Evolutionary conservation across 2,329 filamentous ascomycete genomes (phyloP).

Genomic region (Beauveria varroae): DNA sequence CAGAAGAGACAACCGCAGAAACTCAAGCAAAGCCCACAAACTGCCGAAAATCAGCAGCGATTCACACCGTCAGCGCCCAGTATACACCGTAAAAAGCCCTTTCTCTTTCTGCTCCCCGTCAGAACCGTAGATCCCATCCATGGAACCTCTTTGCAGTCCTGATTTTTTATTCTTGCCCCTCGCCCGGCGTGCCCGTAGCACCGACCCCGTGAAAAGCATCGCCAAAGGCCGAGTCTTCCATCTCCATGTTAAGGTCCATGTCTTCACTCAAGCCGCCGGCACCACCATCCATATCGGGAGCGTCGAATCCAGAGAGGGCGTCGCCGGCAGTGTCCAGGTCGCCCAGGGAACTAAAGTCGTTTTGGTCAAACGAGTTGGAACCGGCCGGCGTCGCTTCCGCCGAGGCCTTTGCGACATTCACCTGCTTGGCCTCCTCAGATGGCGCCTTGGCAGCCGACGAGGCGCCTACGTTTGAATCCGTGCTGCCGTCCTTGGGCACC

Average conservation of each 20-base stretch:
- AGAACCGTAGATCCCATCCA: not conserved
- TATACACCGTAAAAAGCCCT: not conserved
- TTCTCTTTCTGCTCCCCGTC: not conserved
- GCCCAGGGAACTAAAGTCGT: slow-evolving; percentile 56
- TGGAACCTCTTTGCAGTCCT: not conserved
- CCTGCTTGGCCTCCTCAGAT: slow-evolving; percentile 18
- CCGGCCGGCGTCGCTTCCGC: slow-evolving; percentile 36
- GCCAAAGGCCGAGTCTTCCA: slow-evolving; percentile 76
- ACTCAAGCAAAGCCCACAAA: not conserved
- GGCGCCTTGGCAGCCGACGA: slow-evolving; percentile 14
- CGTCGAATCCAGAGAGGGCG: slow-evolving; percentile 59
- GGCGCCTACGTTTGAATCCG: slow-evolving; percentile 16
- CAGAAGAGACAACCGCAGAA: not conserved
- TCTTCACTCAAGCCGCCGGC: slow-evolving; percentile 45
- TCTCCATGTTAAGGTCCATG: slow-evolving; percentile 55
- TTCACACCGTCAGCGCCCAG: slow-evolving; percentile 6
- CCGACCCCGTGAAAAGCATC: slow-evolving; percentile 69
- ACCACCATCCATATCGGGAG: slow-evolving; percentile 40
- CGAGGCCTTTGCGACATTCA: slow-evolving; percentile 30
- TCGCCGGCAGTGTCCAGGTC: slow-evolving; percentile 66
- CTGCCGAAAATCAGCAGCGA: slow-evolving; percentile 4
- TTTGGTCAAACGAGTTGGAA: slow-evolving; percentile 42
- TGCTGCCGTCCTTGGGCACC: slow-evolving; percentile 52
- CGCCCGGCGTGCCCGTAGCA: slow-evolving; percentile 1
- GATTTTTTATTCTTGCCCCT: slow-evolving; percentile 14